Percentiles rank a stretch among this genome's conserved stretches.
Conservation (phyloP, 208 protist genomes). For the Leishmania gerbilli region DNA sequence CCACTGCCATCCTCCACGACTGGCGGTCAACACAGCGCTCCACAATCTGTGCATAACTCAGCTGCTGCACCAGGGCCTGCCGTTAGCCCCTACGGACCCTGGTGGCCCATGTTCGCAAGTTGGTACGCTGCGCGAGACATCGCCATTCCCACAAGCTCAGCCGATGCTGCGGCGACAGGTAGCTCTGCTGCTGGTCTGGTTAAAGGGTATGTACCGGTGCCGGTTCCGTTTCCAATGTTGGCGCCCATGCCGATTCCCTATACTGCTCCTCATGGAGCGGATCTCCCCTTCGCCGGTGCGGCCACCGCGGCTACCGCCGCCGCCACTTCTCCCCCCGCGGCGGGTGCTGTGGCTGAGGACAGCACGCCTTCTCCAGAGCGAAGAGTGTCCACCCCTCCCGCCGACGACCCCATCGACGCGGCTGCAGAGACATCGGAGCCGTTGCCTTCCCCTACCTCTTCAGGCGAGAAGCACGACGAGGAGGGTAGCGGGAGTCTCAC, state of each 20-base stretch:
- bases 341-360: neutral
- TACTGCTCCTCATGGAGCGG: neutral
- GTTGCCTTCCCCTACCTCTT: neutral
- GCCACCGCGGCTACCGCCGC: neutral
- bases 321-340: neutral
- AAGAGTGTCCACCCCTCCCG: neutral
- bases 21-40: neutral
- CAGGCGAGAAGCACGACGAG: neutral
- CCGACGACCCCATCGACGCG: neutral
- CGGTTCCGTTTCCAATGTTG: conserved; percentile 21
- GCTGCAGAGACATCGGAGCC: neutral
- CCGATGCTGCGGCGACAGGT: neutral
- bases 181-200: neutral
- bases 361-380: neutral
- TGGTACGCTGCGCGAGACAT: conserved; percentile 18
- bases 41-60: neutral
- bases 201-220: conserved; percentile 19
- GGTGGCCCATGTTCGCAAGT: conserved; percentile 20
- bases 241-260: conserved; percentile 15
- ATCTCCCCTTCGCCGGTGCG: neutral
- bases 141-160: neutral
- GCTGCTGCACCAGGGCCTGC: neutral
- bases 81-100: conserved; percentile 16
- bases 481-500: neutral
- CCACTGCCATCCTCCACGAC: neutral